These are phyloP conservation scores for Gymnopilus junonius DNA, from an alignment of 768 basidiomycete species.

Conservation along the genomic window DNA sequence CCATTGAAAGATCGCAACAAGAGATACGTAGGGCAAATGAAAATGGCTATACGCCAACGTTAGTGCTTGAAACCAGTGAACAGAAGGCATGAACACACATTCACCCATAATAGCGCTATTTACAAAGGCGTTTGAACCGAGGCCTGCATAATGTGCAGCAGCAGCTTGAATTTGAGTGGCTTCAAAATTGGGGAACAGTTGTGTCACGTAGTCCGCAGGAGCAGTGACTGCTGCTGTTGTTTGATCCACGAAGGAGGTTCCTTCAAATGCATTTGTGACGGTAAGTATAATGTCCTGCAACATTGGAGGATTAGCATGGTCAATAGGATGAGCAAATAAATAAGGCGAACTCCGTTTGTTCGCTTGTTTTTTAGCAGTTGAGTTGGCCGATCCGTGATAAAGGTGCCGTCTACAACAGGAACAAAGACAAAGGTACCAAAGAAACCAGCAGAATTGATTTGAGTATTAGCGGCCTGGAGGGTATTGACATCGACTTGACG, in stretches of 20 bases:
- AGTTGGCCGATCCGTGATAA: constrained; percentile 48
- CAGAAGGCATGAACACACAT: too few relatives aligned
- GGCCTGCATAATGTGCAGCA: constrained; percentile 31
- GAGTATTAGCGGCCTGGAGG: constrained; percentile 38
- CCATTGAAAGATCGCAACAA: constrained; percentile 36
- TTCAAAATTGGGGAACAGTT: constrained; percentile 46
- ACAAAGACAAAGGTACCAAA: constrained; percentile 44
- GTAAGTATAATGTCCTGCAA: constrained; percentile 37
- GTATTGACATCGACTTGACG: constrained; percentile 32
- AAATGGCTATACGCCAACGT: constrained; percentile 40
- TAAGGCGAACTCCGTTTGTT: constrained; percentile 4
- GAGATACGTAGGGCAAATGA: constrained; percentile 50
- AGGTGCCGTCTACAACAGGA: constrained; percentile 52
- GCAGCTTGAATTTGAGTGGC: constrained; percentile 29
- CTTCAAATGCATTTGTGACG: constrained; percentile 45
- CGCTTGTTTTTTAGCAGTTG: constrained; percentile 35
- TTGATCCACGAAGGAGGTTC: constrained; percentile 42
- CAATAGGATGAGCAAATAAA: background rate
- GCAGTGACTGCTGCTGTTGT: constrained; percentile 28
- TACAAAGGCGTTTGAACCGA: constrained; percentile 40
- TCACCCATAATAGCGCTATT: constrained; percentile 44
- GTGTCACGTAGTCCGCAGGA: constrained; percentile 36
- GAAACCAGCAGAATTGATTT: constrained; percentile 36
- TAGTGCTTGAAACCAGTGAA: too few relatives aligned
- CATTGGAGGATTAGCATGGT: background rate